Percentiles rank a stretch among this genome's conserved stretches.
These are phyloP conservation scores for Spirogloea muscicola DNA, from an alignment of 139 green algal genomes.

Conservation along the genomic window DNA sequence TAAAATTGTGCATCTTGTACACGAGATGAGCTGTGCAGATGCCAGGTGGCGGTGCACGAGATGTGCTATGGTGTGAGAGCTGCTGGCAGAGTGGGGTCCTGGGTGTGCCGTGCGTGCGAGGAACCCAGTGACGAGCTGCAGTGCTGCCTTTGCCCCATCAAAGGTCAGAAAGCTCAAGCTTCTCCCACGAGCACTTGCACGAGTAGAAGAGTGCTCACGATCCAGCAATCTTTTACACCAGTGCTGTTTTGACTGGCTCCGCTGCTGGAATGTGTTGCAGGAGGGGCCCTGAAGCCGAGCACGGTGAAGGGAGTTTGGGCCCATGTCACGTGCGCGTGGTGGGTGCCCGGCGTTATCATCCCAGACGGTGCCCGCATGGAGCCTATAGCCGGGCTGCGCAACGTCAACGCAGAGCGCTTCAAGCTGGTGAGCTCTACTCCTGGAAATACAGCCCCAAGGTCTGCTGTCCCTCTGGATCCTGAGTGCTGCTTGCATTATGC, in stretches of 20 bases:
- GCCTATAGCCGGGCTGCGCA: slow-evolving; percentile 1
- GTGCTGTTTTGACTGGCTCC: too few species aligned
- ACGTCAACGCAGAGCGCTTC: slow-evolving; percentile 19
- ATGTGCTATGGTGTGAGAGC: slow-evolving; percentile 21
- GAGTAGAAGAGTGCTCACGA: too few species aligned
- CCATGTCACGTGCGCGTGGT: slow-evolving; percentile 21
- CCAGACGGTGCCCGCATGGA: slow-evolving; percentile 6
- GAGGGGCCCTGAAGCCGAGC: slow-evolving; percentile 37
- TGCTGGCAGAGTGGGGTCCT: neutral
- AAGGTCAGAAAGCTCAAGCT: too few species aligned
- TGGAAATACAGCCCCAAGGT: too few species aligned
- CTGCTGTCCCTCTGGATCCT: too few species aligned
- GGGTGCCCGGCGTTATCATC: slow-evolving; percentile 12
- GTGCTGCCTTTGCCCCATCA: slow-evolving; percentile 30
- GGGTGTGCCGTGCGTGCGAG: slow-evolving; percentile 18
- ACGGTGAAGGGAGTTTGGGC: slow-evolving; percentile 24
- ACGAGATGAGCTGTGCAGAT: slow-evolving; percentile 14
- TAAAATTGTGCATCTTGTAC: too few species aligned
- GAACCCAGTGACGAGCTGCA: neutral
- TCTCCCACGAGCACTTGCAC: too few species aligned
- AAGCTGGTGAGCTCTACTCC: too few species aligned
- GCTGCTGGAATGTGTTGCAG: too few species aligned
- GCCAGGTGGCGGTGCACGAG: slow-evolving; percentile 37
- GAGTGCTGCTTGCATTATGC: too few species aligned
- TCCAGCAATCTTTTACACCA: too few species aligned